A percentile compares a stretch with the other conserved stretches of the same genome.
Evolutionary conservation across 169 alveolate species (phyloP).

Genomic region (Plasmodium yoelii): DNA sequence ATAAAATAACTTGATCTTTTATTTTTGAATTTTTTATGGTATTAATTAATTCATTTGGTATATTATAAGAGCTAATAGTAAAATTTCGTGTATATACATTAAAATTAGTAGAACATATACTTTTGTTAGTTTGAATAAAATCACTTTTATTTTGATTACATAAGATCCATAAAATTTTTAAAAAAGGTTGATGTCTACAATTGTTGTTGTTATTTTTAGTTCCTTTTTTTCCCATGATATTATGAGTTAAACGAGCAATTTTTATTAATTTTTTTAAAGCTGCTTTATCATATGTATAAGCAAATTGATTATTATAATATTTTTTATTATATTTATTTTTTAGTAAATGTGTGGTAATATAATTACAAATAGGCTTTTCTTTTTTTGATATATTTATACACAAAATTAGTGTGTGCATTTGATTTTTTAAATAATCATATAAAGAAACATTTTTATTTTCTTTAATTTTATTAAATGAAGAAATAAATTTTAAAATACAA

Average conservation of each 20-base stretch:
- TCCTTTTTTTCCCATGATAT: slow-evolving; percentile 14
- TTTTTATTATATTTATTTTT: not conserved
- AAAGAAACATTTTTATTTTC: slow-evolving; percentile 12
- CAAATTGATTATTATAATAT: not conserved
- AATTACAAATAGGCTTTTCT: not conserved
- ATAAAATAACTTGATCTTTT: slow-evolving; percentile 19
- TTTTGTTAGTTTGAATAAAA: not conserved
- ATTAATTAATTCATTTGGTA: slow-evolving; percentile 12
- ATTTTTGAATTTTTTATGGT: slow-evolving; percentile 19
- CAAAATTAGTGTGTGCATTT: slow-evolving; percentile 32
- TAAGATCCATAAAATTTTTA: slow-evolving; percentile 31
- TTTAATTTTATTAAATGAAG: not conserved
- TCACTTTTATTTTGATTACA: slow-evolving; percentile 22
- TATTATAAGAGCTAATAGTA: slow-evolving; percentile 1
- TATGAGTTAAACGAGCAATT: slow-evolving; percentile 19
- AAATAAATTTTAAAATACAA: slow-evolving; percentile 21
- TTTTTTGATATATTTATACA: slow-evolving; percentile 16
- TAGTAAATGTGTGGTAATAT: not conserved
- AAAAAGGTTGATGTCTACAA: not conserved
- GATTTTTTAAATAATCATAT: slow-evolving; percentile 32
- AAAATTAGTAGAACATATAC: not conserved
- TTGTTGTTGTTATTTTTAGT: no score
- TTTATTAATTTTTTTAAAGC: slow-evolving; percentile 13
- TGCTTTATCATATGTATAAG: slow-evolving; percentile 8
- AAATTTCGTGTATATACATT: not conserved